phyloP scores from a whole-genome alignment of 208 protist genomes.

The Trypanosoma vivax region DNA sequence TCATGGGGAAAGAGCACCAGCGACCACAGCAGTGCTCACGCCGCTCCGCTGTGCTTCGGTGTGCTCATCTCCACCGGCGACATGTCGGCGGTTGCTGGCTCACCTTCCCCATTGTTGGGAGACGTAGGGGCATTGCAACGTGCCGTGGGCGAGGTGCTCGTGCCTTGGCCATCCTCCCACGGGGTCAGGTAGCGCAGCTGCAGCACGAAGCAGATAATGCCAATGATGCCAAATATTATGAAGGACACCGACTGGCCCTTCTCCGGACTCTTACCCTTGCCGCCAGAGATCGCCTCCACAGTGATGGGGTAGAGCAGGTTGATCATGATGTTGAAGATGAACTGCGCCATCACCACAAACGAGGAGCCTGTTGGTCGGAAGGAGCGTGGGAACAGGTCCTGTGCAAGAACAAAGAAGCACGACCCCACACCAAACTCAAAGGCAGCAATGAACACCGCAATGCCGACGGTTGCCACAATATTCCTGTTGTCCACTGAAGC shows the following conservation, averaged over 20 bases:
- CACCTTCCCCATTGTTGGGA: no score
- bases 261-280: slow-evolving; percentile 70
- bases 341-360: slow-evolving; percentile 61
- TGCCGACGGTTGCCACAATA: slow-evolving; percentile 68
- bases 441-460: slow-evolving; percentile 67
- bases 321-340: slow-evolving; percentile 86
- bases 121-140: background rate
- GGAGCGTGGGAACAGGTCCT: slow-evolving; percentile 77
- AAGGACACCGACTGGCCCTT: slow-evolving; percentile 84
- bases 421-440: slow-evolving; percentile 73
- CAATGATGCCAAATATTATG: slow-evolving; percentile 78
- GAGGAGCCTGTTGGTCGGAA: slow-evolving; percentile 71
- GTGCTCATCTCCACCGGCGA: no score
- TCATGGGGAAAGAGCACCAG: no score
- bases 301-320: slow-evolving; percentile 83
- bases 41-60: no score
- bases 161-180: slow-evolving; percentile 26
- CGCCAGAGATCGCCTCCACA: slow-evolving; percentile 70
- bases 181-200: slow-evolving; percentile 71
- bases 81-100: no score
- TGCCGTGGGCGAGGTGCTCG: background rate
- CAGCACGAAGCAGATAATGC: slow-evolving; percentile 61
- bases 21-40: no score
- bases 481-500: slow-evolving; percentile 35
- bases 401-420: slow-evolving; percentile 77